Percentiles rank a stretch among this genome's conserved stretches.
phyloP scores from a whole-genome alignment of 176 grass and related monocot genomes.

The Hordeum vulgare region MorexV3_pseudomolecules_assembly NC_058522.1:506023621-506024120 shows the following conservation, averaged over 20 bases:
- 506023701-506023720: no score
- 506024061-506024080: no score
- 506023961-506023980: slow-evolving; percentile 30
- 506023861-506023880: slow-evolving; percentile 23
- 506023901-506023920: slow-evolving; percentile 37
- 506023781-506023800: slow-evolving; percentile 60
- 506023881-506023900: slow-evolving; percentile 17
- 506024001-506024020: background rate
- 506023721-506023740: no score
- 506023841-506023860: slow-evolving; percentile 28
- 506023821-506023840: slow-evolving; percentile 45
- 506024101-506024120: no score
- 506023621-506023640: no score
- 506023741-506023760: no score
- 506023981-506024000: slow-evolving; percentile 47
- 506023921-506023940: slow-evolving; percentile 47
- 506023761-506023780: slow-evolving; percentile 13
- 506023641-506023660: no score
- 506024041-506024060: no score
- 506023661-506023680: no score
- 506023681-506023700: no score
- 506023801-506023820: slow-evolving; percentile 35
- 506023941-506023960: slow-evolving; percentile 25
- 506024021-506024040: no score
- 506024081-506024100: no score